Evolutionary conservation across 2,329 filamentous ascomycete genomes (phyloP), one percentile per base, ranked within the genome.

Genomic region (Chaetomium strumarium): DNA sequence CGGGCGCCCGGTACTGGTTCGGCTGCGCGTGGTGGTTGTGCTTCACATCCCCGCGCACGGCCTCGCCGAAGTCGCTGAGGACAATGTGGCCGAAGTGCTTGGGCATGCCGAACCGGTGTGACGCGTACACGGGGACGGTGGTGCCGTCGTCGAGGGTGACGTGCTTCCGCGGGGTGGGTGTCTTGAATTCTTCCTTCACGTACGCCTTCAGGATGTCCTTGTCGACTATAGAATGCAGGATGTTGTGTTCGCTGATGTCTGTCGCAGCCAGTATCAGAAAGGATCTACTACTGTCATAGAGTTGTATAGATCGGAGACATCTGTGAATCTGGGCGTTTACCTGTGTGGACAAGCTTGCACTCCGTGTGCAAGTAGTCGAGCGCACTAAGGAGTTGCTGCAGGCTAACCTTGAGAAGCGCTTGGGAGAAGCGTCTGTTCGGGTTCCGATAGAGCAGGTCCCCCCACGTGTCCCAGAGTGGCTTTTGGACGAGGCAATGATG

Each of bases 211-310:
- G 59, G 2, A 72, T 66, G n/a, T 64, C 52, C 1, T 61, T 56
- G 55, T 72, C 70, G 3, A 24, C 49, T 17, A 57, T 50, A 1
- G 17, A 41, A 41, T 67, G 62, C 3, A 74, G 54, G 43, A 74
- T 69, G 51, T 74, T 74, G 56, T 71, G 70, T 2, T 62, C 61
- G 48, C 74, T 74, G 52, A 76, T 71, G 43, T 75, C 71, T 68
- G 31, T 12, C 2, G 24, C 10, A 8, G 33, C 11, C 12, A 3
- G 8, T 33, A 34, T 45, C 16, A 20, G 20, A 36, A 24, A 24
- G 24, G 7, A n/a, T n/a, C n/a, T n/a, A n/a, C n/a, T n/a, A n/a
- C n/a, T 24, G 7, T 24, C 24, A 7, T 24, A 7, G n/a, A n/a
- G 24, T 24, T 24, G 24, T 24, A 7, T 7, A 24, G 24, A 24